Base-by-base conservation (phyloP, 805 yeast species). In the Yarrowia sp. region DNA sequence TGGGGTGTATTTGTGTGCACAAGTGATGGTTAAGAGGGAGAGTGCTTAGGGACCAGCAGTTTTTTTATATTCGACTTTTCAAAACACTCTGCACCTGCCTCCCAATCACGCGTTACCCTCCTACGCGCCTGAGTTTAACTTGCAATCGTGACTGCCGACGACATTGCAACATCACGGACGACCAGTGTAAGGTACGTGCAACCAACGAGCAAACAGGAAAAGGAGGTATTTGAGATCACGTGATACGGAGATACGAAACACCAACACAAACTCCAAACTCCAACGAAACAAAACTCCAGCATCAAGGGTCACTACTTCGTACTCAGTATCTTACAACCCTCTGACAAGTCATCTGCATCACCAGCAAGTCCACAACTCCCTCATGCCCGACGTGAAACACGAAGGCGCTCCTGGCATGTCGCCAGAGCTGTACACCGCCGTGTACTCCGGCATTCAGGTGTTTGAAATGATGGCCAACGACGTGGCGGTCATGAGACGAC, bases 401-500 rank as follows among this genome's bases (percentile, higher is more conserved):
- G 53, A 47, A 17, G 4, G 10, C 22, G 28, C 55, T 3, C 55
- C 42, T 1, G 64, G 51, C 22, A 43, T 43, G 43, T 43, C 64
- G 39, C 64, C 64, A 7, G 64, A 58, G 31, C 65, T 84, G n/a
- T 84, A 82, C 73, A 79, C 83, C 18, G 88, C 89, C 8, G 81
- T 86, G 33, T 86, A 87, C 74, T 83, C 89, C 15, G 85, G 83
- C 67, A 83, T 84, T 15, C 85, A 86, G 4, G 85, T 83, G 32
- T 71, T 80, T 69, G 92, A 88, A 74, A 81, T 84, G 75, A 83
- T 81, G 69, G 84, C 87, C 43, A 75, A 80, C 47, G 87, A 84
- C 66, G 83, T 86, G 36, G 83, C 88, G 17, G 85, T 87, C 36
- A 86, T 87, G 90, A 78, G 90, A 63, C 78, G 92, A 57, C 79